Evolutionary conservation across 2,329 filamentous ascomycete genomes (phyloP).

Genomic region (Cytospora piceae): DNA sequence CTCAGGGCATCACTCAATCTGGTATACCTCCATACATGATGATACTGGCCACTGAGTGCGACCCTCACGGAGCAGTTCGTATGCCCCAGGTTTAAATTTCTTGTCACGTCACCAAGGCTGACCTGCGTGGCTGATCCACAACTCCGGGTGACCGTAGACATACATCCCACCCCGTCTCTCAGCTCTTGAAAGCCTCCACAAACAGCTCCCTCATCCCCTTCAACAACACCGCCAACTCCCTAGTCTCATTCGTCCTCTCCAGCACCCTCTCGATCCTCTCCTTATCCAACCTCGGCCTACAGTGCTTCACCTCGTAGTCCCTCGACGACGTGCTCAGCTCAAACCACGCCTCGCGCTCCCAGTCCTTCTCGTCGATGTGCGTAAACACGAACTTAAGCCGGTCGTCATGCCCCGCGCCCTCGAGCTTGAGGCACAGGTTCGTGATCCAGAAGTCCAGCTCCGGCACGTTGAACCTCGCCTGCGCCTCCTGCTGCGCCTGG

Average conservation of each 20-base stretch:
- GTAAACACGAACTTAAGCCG: conserved; percentile 88
- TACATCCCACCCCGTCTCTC: conserved; percentile 11
- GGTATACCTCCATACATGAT: background rate
- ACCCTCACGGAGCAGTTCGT: background rate
- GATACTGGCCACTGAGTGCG: background rate
- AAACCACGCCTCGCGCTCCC: conserved; percentile 91
- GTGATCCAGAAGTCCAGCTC: conserved; percentile 97
- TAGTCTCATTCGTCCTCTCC: conserved; percentile 79
- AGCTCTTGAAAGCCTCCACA: conserved; percentile 65
- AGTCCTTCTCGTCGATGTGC: conserved; percentile 83
- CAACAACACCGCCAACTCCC: conserved; percentile 71
- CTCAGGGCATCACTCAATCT: background rate
- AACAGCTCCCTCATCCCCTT: conserved; percentile 86
- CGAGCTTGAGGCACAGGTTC: conserved; percentile 85
- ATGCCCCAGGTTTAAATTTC: background rate
- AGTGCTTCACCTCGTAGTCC: conserved; percentile 84
- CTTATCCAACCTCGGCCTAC: conserved; percentile 78
- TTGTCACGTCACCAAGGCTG: background rate
- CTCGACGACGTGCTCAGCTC: conserved; percentile 80
- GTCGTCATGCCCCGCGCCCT: conserved; percentile 83
- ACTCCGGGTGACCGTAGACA: background rate
- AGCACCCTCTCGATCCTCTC: conserved; percentile 78
- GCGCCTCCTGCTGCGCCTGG: conserved; percentile 76
- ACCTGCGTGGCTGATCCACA: background rate
- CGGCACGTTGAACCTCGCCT: conserved; percentile 86